These are phyloP conservation scores for Emydomyces testavorans DNA, from an alignment of 2,329 filamentous ascomycete genomes.

Conservation along the genomic window DNA sequence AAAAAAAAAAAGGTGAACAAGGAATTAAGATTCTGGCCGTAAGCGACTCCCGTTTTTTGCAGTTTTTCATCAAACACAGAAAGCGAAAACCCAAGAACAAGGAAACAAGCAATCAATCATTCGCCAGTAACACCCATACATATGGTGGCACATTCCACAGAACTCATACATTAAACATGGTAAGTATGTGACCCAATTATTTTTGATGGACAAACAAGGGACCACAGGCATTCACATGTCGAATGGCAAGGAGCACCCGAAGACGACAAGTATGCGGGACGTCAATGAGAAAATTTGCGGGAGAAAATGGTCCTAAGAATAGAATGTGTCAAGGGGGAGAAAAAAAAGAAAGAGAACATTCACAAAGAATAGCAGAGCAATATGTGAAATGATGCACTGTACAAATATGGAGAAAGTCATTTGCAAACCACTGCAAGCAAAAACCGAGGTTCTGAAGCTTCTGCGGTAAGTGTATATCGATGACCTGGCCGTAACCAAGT, in stretches of 20 bases:
- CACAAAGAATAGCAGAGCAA: conserved; percentile 4
- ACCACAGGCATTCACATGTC: background rate
- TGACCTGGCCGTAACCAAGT: background rate
- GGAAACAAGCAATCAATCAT: background rate
- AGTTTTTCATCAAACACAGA: background rate
- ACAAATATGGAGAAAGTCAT: conserved; percentile 4
- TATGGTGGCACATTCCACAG: background rate
- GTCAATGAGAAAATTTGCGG: background rate
- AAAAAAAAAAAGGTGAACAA: background rate
- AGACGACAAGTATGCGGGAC: background rate
- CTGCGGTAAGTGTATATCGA: background rate
- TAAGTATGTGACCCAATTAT: background rate
- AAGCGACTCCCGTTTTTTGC: background rate
- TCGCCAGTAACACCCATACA: conserved; percentile 9
- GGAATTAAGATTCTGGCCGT: background rate
- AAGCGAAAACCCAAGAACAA: background rate
- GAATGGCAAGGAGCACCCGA: background rate
- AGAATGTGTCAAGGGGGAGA: background rate
- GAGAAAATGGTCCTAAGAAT: background rate
- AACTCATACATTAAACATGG: conserved; percentile 5
- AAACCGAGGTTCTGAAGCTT: background rate
- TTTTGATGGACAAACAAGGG: background rate
- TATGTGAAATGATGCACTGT: conserved; percentile 7
- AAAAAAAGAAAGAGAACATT: background rate
- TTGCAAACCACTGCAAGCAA: background rate